These are phyloP conservation scores for Plasmodium berghei DNA, from an alignment of 169 alveolate species.

Conservation along the genomic window DNA sequence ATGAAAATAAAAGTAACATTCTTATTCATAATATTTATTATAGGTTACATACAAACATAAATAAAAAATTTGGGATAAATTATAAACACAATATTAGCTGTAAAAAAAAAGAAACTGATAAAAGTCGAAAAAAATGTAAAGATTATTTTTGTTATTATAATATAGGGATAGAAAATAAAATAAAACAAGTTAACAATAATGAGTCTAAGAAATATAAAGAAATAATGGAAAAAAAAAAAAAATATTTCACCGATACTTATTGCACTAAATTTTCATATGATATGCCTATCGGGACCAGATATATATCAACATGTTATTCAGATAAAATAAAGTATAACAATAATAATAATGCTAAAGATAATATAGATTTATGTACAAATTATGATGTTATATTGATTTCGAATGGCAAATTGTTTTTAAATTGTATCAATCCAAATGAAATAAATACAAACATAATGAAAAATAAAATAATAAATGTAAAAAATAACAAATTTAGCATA, in stretches of 20 bases:
- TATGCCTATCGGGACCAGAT: background rate
- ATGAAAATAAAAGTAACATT: background rate
- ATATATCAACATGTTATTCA: conserved; percentile 18
- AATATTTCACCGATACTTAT: no score
- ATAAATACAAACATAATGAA: background rate
- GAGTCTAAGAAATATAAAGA: background rate
- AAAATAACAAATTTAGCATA: background rate
- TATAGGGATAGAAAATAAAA: background rate
- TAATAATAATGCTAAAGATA: background rate
- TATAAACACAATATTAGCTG: background rate
- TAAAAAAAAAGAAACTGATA: background rate
- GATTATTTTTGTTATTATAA: background rate
- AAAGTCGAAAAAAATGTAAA: background rate
- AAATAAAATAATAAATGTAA: background rate
- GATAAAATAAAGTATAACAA: background rate
- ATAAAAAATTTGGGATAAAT: no score
- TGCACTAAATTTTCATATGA: conserved; percentile 1
- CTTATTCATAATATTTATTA: background rate
- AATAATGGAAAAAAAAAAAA: no score
- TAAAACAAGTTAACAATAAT: background rate
- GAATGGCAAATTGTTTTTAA: conserved; percentile 24
- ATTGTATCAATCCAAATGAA: background rate
- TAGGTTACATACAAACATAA: background rate
- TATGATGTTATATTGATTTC: conserved; percentile 23
- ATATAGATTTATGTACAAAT: background rate